These are phyloP conservation scores for Gypsophila paniculata DNA, from an alignment of 179 eudicot genomes.

Conservation along the genomic window DNA sequence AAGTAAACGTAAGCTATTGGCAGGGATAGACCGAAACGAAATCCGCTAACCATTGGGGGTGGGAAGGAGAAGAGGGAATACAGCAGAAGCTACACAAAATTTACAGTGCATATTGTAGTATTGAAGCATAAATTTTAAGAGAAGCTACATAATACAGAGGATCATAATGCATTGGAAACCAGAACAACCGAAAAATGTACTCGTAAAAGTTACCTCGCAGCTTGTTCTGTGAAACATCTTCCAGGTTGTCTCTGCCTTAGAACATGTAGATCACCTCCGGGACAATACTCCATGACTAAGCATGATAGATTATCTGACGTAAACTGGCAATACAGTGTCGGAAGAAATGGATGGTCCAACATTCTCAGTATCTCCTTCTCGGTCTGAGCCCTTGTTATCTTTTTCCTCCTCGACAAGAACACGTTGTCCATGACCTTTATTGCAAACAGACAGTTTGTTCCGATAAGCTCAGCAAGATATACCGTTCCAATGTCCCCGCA, in stretches of 20 bases:
- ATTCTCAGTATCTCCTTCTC: conserved; percentile 49
- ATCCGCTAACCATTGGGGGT: no score
- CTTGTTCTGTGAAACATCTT: conserved; percentile 50
- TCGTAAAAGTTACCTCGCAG: conserved; percentile 40
- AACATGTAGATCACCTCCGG: conserved; percentile 53
- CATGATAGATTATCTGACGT: conserved; percentile 48
- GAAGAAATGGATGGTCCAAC: conserved; percentile 54
- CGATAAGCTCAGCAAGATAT: conserved; percentile 47
- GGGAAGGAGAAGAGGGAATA: no score
- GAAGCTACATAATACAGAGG: neutral
- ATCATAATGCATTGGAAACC: neutral
- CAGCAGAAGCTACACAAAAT: no score
- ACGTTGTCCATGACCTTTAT: conserved; percentile 55
- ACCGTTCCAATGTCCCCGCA: conserved; percentile 56
- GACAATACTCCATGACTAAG: conserved; percentile 55
- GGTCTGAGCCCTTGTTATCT: conserved; percentile 46
- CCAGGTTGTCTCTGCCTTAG: conserved; percentile 50
- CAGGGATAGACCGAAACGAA: no score
- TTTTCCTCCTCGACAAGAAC: conserved; percentile 44
- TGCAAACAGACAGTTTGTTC: conserved; percentile 43
- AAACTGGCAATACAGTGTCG: conserved; percentile 46
- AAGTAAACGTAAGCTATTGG: no score
- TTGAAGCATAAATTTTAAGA: neutral
- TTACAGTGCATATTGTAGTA: no score
- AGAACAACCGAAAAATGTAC: neutral